Base-by-base conservation (phyloP, 345 rosid species). In the Eucalyptus dawsonii region DNA sequence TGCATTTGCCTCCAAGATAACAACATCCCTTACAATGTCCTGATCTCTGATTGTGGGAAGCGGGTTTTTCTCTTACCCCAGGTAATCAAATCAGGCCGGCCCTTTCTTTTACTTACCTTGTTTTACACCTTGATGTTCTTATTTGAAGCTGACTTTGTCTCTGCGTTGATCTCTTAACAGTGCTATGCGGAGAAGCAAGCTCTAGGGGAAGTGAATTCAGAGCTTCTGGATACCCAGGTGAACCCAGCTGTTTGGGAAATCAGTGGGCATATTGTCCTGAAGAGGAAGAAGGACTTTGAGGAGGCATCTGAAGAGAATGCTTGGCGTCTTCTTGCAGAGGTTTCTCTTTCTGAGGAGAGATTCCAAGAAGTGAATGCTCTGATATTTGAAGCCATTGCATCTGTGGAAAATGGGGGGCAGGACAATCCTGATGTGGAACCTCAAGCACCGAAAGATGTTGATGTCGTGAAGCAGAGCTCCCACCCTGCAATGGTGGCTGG, bases 161-260 rank as follows among this genome's bases (percentile, higher is more conserved):
- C 25, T 87, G 37, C 7, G 15, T 11, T 3, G 27, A 76, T 40
- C 15, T 76, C 47, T 76, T 16, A 51, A 50, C 95, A 98, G 99
- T 96, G 99, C 89, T 98, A 97, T 88, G 98, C 99, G 14, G 99
- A 97, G 96, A 98, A 96, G 89, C 99, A 97, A 90, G 99, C 99
- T 86, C 94, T 97, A 49, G 99, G 99, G 65, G 98, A 95, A 92
- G 99, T 98, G 87, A 95, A 96, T 90, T 42, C 94, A 2, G 94
- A 95, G 92, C 92, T 98, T 76, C 92, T 97, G 88, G 99, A 98
- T 85, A 98, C 99, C 25, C 99, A 98, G 89, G 99, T 98, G 92
- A 98, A 97, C 91, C 99, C 99, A 88, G 99, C 99, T 7, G 99
- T 98, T 51, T 97, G 99, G 99, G 99, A 98, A 87, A 98, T 98